Conservation (phyloP, 495 filamentous ascomycete genomes). For the Oidiodendron maius region DNA sequence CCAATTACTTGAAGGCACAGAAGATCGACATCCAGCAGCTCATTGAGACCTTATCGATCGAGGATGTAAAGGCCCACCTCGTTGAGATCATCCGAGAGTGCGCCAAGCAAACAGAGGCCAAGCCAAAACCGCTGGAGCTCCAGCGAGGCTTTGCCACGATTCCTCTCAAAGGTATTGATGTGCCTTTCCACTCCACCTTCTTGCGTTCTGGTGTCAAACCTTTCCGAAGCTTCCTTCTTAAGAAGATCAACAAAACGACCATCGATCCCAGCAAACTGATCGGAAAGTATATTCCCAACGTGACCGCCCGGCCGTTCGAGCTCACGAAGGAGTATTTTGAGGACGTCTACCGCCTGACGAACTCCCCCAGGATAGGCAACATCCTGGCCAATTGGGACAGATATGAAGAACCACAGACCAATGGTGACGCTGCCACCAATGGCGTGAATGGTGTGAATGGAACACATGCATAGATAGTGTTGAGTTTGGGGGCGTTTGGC, state of each 20-base stretch:
- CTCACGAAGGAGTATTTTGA: constrained; percentile 98
- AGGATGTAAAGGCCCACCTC: constrained; percentile 73
- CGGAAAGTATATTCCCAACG: constrained; percentile 98
- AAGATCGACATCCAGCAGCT: constrained; percentile 94
- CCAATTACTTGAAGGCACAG: constrained; percentile 91
- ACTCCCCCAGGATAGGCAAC: constrained; percentile 83
- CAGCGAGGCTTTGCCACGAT: constrained; percentile 96
- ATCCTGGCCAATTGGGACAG: constrained; percentile 82
- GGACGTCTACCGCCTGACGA: constrained; percentile 91
- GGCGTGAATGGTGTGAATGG: constrained; percentile 16
- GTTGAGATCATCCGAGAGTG: constrained; percentile 81
- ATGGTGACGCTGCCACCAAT: constrained; percentile 23
- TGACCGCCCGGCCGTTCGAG: constrained; percentile 91
- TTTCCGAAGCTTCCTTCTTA: constrained; percentile 92
- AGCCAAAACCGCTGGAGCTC: constrained; percentile 80
- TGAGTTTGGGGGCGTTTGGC: neutral
- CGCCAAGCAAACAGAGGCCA: constrained; percentile 76
- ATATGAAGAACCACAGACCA: constrained; percentile 38
- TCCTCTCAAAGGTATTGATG: constrained; percentile 92
- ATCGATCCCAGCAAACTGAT: constrained; percentile 95
- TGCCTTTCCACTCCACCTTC: constrained; percentile 98
- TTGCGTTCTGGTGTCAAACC: constrained; percentile 96
- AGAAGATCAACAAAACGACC: constrained; percentile 98
- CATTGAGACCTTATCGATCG: constrained; percentile 70
- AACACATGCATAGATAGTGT: constrained; percentile 5